These are phyloP conservation scores for Wickerhamia fluorescens DNA, from an alignment of 805 yeast genomes.

Conservation along the genomic window DNA sequence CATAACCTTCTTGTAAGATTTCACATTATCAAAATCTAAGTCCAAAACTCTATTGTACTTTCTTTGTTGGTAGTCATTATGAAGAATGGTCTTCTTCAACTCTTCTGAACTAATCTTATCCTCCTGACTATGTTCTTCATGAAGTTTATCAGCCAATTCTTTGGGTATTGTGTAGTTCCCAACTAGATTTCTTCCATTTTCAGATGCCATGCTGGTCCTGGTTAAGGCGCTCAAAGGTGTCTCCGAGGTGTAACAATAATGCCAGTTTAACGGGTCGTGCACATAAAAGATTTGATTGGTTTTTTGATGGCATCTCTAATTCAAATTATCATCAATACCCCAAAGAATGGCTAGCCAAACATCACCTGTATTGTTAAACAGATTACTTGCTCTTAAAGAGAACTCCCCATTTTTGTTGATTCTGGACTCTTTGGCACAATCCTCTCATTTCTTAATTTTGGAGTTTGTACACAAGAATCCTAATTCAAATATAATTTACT, in stretches of 20 bases:
- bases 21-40: conserved; percentile 8
- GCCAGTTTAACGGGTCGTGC: conserved; percentile 1
- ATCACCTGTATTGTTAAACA: conserved; percentile 47
- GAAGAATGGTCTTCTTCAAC: conserved; percentile 11
- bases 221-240: too few species aligned
- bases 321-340: too few species aligned
- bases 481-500: conserved; percentile 36
- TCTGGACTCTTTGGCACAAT: conserved; percentile 64
- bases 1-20: conserved; percentile 38
- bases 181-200: conserved; percentile 13
- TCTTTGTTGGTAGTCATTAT: conserved; percentile 24
- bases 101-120: conserved; percentile 11
- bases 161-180: conserved; percentile 27
- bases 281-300: too few species aligned
- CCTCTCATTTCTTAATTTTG: conserved; percentile 46
- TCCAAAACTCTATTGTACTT: conserved; percentile 18
- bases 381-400: conserved; percentile 69
- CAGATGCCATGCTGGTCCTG: too few species aligned
- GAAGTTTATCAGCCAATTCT: conserved; percentile 19
- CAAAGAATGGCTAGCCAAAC: conserved; percentile 29
- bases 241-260: background rate
- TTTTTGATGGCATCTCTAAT: too few species aligned
- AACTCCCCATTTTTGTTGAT: conserved; percentile 64
- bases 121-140: conserved; percentile 14
- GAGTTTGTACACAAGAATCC: conserved; percentile 48